A percentile compares a stretch with the other conserved stretches of the same genome.
phyloP scores from a whole-genome alignment of 805 yeast genomes.

The Myxozyma kluyveri region DNA sequence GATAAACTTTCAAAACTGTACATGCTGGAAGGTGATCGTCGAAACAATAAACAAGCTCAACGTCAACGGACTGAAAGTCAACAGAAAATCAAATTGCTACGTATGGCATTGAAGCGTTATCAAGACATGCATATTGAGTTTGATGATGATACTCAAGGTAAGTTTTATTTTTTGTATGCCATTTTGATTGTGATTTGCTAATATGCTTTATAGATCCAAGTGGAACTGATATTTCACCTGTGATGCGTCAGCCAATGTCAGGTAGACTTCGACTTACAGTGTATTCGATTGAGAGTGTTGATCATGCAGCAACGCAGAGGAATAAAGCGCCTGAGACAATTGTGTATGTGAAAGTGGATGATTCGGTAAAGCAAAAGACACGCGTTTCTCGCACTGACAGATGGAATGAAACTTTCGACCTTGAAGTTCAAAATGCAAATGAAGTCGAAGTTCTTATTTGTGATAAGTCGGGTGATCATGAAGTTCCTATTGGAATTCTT shows the following conservation, averaged over 20 bases:
- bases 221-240: background rate
- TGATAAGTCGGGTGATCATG: constrained; percentile 59
- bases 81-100: constrained; percentile 78
- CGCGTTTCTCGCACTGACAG: constrained; percentile 71
- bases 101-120: constrained; percentile 79
- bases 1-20: constrained; percentile 84
- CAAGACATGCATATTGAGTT: constrained; percentile 79
- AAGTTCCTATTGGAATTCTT: constrained; percentile 83
- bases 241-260: constrained; percentile 73
- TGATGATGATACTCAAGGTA: constrained; percentile 45
- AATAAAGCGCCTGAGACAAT: constrained; percentile 76
- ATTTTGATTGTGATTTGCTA: too few relatives aligned
- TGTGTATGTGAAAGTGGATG: constrained; percentile 81
- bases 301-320: constrained; percentile 78
- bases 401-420: constrained; percentile 78
- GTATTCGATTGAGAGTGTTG: constrained; percentile 79
- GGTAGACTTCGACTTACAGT: constrained; percentile 77
- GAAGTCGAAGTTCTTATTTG: constrained; percentile 86
- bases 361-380: constrained; percentile 75
- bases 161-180: constrained; percentile 25
- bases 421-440: constrained; percentile 84
- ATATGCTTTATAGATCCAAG: too few relatives aligned
- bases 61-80: constrained; percentile 76
- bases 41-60: constrained; percentile 82
- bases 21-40: constrained; percentile 85